phyloP scores from a whole-genome alignment of 352 stramenopile genomes.

The Elongisporangium prolatum region DNA sequence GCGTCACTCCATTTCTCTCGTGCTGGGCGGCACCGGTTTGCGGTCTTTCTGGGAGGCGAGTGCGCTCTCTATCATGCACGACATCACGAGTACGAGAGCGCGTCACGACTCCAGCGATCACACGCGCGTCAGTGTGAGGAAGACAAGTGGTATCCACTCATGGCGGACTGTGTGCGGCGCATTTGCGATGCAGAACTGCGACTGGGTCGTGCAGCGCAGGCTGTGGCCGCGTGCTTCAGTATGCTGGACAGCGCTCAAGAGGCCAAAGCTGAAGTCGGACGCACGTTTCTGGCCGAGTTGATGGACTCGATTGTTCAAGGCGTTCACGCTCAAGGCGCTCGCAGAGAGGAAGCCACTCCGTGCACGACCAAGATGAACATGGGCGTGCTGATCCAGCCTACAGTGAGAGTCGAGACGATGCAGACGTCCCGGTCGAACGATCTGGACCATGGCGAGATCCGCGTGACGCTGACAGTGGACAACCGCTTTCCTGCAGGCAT shows the following conservation, averaged over 20 bases:
- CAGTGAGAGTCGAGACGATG: constrained; percentile 48
- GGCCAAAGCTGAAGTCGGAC: constrained; percentile 37
- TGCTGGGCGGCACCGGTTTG: constrained; percentile 66
- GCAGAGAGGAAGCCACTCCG: neutral
- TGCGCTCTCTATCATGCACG: constrained; percentile 61
- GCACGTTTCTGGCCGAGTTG: constrained; percentile 40
- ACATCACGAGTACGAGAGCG: constrained; percentile 54
- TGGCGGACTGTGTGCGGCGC: constrained; percentile 38
- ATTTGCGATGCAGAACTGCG: constrained; percentile 59
- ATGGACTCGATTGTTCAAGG: constrained; percentile 44
- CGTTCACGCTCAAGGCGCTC: constrained; percentile 12
- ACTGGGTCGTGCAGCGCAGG: constrained; percentile 44
- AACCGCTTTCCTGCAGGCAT: constrained; percentile 61
- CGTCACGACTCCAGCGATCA: constrained; percentile 57
- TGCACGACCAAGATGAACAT: constrained; percentile 33
- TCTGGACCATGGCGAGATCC: constrained; percentile 52
- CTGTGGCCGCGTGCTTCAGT: constrained; percentile 54
- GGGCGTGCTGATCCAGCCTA: constrained; percentile 47
- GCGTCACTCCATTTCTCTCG: constrained; percentile 73
- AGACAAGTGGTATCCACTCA: constrained; percentile 72
- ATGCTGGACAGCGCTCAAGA: constrained; percentile 52
- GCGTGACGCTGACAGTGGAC: constrained; percentile 41
- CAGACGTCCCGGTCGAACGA: constrained; percentile 28
- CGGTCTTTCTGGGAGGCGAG: constrained; percentile 67
- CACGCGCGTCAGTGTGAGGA: constrained; percentile 67